Percentiles rank a stretch among this genome's conserved stretches.
phyloP scores from a whole-genome alignment of 805 yeast genomes.

The Metschnikowia orientalis region DNA sequence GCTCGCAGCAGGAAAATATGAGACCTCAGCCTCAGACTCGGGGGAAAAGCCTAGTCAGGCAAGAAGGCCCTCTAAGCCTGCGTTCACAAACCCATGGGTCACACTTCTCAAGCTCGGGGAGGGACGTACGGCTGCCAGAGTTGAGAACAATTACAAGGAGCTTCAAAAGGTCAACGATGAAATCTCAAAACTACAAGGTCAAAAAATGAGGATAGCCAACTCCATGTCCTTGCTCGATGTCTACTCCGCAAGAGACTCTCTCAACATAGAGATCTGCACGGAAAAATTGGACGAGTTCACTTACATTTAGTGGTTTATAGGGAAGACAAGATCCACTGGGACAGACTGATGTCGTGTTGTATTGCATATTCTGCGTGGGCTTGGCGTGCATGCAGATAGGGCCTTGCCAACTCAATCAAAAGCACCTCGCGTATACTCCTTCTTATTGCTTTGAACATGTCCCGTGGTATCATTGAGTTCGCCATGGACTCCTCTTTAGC shows the following conservation, averaged over 20 bases:
- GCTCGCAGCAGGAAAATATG: no score
- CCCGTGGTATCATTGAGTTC: slow-evolving; percentile 4
- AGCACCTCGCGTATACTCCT: no score
- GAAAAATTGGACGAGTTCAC: slow-evolving; percentile 51
- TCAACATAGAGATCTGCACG: slow-evolving; percentile 34
- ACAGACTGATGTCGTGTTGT: slow-evolving; percentile 1
- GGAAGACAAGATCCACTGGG: no score
- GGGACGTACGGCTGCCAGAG: slow-evolving; percentile 20
- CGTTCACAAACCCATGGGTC: slow-evolving; percentile 30
- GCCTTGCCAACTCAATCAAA: no score
- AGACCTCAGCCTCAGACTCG: no score
- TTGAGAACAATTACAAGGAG: slow-evolving; percentile 26
- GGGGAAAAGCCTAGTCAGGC: no score
- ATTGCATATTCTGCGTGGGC: background rate
- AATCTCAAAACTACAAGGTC: slow-evolving; percentile 25
- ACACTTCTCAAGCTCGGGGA: slow-evolving; percentile 26
- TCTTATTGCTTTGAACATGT: no score
- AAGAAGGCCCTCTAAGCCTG: background rate
- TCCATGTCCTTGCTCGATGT: slow-evolving; percentile 13
- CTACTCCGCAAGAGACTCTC: slow-evolving; percentile 29
- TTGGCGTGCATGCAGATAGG: no score
- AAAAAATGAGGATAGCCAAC: slow-evolving; percentile 18
- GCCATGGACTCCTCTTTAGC: slow-evolving; percentile 14
- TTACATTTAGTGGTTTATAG: slow-evolving; percentile 22
- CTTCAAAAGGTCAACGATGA: slow-evolving; percentile 22